Conservation (phyloP, 257 asterid genomes). For the Ballota nigra region DNA sequence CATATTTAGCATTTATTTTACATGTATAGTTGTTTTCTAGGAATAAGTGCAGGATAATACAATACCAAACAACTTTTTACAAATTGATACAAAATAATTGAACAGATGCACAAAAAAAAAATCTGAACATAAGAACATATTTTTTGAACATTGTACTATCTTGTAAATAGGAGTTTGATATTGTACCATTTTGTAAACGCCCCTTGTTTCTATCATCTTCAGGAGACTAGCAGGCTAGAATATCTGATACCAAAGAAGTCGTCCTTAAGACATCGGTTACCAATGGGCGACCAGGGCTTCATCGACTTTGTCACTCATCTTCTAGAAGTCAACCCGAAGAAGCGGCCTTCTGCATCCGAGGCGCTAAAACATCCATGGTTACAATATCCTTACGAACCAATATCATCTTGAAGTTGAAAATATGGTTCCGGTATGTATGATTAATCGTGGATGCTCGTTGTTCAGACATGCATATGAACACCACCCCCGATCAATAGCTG, state of each 20-base stretch:
- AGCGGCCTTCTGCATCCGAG: slow-evolving; percentile 90
- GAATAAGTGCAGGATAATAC: too few species aligned
- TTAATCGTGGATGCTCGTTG: slow-evolving; percentile 2
- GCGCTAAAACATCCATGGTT: slow-evolving; percentile 94
- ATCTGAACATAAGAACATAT: too few species aligned
- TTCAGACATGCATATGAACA: slow-evolving; percentile 9
- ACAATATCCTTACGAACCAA: slow-evolving; percentile 82
- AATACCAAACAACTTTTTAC: too few species aligned
- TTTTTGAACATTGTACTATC: too few species aligned
- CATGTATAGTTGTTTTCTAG: too few species aligned
- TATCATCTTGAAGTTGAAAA: slow-evolving; percentile 47
- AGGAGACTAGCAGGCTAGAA: slow-evolving; percentile 79
- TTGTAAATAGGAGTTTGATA: too few species aligned
- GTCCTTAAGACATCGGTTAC: slow-evolving; percentile 85
- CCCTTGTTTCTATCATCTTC: slow-evolving; percentile 27
- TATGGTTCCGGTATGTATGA: slow-evolving; percentile 3
- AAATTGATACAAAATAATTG: too few species aligned
- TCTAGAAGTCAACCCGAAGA: slow-evolving; percentile 80
- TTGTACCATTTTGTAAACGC: too few species aligned
- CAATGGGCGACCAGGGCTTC: slow-evolving; percentile 99
- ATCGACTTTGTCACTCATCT: slow-evolving; percentile 77
- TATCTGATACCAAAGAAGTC: slow-evolving; percentile 89
- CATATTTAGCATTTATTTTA: not conserved
- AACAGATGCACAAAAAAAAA: too few species aligned
- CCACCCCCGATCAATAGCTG: not conserved